These are phyloP conservation scores for Russula vinacea DNA, from an alignment of 768 basidiomycete genomes.

Conservation along the genomic window DNA sequence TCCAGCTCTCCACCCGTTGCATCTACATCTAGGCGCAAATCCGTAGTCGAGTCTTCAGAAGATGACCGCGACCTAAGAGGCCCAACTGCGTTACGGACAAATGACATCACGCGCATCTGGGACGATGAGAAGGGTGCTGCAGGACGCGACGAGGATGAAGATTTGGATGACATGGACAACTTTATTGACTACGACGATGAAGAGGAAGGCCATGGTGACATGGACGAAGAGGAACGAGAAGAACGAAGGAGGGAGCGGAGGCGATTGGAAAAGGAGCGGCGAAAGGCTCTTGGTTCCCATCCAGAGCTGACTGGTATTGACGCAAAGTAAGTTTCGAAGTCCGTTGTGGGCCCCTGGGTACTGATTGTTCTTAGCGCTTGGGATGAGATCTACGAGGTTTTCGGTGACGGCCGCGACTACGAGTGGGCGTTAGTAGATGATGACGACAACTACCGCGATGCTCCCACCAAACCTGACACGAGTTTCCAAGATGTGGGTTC, in stretches of 20 bases:
- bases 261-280: conserved; percentile 62
- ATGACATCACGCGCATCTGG: conserved; percentile 74
- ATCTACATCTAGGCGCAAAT: conserved; percentile 57
- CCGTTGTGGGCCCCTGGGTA: background rate
- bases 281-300: conserved; percentile 61
- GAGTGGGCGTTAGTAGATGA: conserved; percentile 91
- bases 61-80: conserved; percentile 66
- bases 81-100: conserved; percentile 49
- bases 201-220: conserved; percentile 50
- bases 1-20: conserved; percentile 65
- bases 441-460: conserved; percentile 53
- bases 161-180: conserved; percentile 73
- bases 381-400: conserved; percentile 94
- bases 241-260: conserved; percentile 66
- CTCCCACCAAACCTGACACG: conserved; percentile 66
- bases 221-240: conserved; percentile 75
- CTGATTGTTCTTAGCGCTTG: conserved; percentile 59
- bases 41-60: conserved; percentile 68
- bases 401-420: conserved; percentile 95
- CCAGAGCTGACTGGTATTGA: conserved; percentile 78
- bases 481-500: conserved; percentile 75
- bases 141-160: conserved; percentile 53
- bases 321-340: conserved; percentile 59
- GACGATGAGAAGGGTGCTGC: conserved; percentile 64
- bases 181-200: conserved; percentile 77